Conservation (phyloP, 2,329 filamentous ascomycete species). For the Epichloe coenophiala region DNA sequence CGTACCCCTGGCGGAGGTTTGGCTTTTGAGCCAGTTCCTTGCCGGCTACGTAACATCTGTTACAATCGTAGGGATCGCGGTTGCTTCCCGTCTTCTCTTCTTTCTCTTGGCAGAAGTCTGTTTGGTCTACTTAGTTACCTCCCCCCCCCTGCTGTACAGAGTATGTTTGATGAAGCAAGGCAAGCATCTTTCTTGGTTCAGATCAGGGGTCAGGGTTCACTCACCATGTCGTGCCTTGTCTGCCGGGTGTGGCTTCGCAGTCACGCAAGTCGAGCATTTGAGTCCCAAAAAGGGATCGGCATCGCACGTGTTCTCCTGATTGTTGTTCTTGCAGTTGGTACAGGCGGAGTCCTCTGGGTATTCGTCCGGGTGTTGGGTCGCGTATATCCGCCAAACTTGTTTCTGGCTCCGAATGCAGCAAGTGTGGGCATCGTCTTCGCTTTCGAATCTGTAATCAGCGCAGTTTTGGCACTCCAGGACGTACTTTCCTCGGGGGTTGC, state of each 20-base stretch:
- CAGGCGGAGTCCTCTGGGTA: constrained; percentile 7
- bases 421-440: neutral
- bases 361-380: constrained; percentile 4
- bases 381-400: constrained; percentile 8
- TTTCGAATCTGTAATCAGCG: constrained; percentile 10
- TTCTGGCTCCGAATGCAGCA: constrained; percentile 6
- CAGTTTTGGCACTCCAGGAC: constrained; percentile 15
- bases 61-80: neutral
- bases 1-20: constrained; percentile 7
- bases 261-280: constrained; percentile 10
- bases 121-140: neutral
- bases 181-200: no score
- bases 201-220: neutral
- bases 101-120: neutral
- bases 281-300: constrained; percentile 11
- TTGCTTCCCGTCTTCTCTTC: neutral
- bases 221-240: constrained; percentile 3
- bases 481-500: constrained; percentile 1
- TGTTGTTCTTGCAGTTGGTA: constrained; percentile 6
- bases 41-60: neutral
- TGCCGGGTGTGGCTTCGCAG: neutral
- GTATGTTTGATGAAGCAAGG: no score
- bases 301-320: constrained; percentile 8
- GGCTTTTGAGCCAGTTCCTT: constrained; percentile 4
- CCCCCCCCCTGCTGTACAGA: no score